Base-by-base conservation (phyloP, 169 alveolate species). In the Cyclospora cayetanensis region DNA sequence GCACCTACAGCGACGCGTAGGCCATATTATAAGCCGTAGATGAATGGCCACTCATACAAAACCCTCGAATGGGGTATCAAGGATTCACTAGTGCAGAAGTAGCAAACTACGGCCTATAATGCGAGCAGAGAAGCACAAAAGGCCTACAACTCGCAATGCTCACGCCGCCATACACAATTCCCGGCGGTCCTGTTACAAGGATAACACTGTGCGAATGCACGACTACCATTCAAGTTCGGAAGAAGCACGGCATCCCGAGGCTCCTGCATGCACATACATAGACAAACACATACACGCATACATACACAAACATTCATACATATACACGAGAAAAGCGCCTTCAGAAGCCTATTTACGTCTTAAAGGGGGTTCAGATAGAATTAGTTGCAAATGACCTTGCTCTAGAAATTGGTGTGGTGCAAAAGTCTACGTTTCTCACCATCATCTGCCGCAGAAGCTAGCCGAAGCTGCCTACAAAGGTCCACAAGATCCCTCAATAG, bases 391-490 rank as follows among this genome's bases (percentile, higher is more conserved):
- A 12, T 20, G 9, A 41, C 39, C 41, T 39, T 34, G 12, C 55
- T 72, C 11, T 66, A 1, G 2, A 76, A 15, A 63, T 22, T 18
- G 29, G 2, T 11, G 4, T 31, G 46, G 43, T 46, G 29, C 12
- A 27, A 35, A 1, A 50, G 72, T 7, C 9, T 18, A 11, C 3
- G 76, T 2, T 29, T 52, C 89, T 31, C 72, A 80, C 89, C 89
- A 50, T 52, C 83, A 20, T 18, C 89, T 41, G 12, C 46, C 0
- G 50, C 0, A 29, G 34, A 18, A 20, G 89, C 76, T 53, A 52
- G 5, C n/a, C 74, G 89, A 12, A 80, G 27, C 89, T 80, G 76
- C 52, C 72, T 80, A 52, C 89, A 52, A 34, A 80, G 89, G 72
- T 80, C 89, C 72, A 80, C 20, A 50, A 80, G 27, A 52, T 80